Evolutionary conservation across 345 rosid genomes (phyloP).

Genomic region (Salix purpurea): DNA sequence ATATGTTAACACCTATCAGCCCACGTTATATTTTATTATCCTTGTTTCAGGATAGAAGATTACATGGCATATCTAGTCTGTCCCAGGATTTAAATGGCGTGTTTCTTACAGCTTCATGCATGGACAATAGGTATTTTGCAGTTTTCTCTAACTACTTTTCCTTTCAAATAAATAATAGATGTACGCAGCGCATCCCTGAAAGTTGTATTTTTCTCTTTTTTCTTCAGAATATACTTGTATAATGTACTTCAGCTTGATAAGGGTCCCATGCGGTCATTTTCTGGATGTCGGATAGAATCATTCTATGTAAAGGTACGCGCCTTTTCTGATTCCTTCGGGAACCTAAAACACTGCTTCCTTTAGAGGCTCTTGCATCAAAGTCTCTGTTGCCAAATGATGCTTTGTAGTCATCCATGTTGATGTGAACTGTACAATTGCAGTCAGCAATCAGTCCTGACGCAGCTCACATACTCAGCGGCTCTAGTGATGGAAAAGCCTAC

Average conservation of each 20-base stretch:
- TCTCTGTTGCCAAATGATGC: constrained; percentile 9
- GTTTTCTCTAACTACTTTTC: neutral
- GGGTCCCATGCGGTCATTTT: constrained; percentile 65
- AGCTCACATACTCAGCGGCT: constrained; percentile 70
- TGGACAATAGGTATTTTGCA: constrained; percentile 63
- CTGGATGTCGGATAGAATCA: constrained; percentile 73
- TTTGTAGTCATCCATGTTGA: neutral
- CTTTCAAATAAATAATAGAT: neutral
- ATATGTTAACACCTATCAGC: neutral
- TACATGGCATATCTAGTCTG: constrained; percentile 78
- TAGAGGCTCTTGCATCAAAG: neutral
- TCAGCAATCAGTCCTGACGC: constrained; percentile 92
- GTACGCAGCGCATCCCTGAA: neutral
- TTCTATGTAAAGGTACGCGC: constrained; percentile 75
- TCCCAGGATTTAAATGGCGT: constrained; percentile 84
- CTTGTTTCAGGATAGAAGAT: constrained; percentile 52
- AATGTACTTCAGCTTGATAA: constrained; percentile 70
- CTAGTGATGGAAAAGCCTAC: constrained; percentile 79
- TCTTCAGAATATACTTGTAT: constrained; percentile 66
- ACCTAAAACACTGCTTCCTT: neutral
- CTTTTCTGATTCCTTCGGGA: neutral
- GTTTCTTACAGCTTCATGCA: constrained; percentile 84
- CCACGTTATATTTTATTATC: neutral
- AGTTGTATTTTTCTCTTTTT: constrained; percentile 7
- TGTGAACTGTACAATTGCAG: constrained; percentile 35